These are phyloP conservation scores for Colletotrichum kahawae DNA, from an alignment of 2,329 filamentous ascomycete genomes.

Conservation along the genomic window DNA sequence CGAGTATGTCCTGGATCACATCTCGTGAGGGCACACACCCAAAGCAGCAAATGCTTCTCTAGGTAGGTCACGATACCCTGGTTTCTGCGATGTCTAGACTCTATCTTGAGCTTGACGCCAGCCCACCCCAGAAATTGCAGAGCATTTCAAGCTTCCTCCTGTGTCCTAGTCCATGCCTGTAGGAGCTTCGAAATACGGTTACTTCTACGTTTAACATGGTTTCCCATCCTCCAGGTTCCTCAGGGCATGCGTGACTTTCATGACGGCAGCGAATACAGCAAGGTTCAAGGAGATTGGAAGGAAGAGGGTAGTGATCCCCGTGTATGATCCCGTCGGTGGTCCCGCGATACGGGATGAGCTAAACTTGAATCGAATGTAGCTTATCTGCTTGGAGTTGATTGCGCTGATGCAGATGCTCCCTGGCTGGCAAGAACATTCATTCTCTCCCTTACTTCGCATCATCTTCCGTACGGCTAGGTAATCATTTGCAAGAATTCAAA, in stretches of 20 bases:
- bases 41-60: background rate
- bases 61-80: background rate
- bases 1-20: rapidly evolving
- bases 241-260: background rate
- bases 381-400: background rate
- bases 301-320: background rate
- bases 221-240: background rate
- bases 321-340: background rate
- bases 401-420: background rate
- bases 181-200: background rate
- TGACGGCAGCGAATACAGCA: background rate
- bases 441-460: rapidly evolving
- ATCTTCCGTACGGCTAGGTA: background rate
- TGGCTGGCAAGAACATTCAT: background rate
- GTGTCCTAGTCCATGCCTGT: background rate
- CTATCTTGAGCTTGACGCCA: background rate
- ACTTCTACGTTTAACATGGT: background rate
- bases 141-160: background rate
- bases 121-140: background rate
- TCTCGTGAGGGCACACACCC: rapidly evolving
- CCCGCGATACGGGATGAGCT: background rate
- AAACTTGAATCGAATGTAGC: background rate
- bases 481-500: rapidly evolving
- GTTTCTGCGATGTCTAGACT: background rate
- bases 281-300: background rate